Percentiles rank a stretch among this genome's conserved stretches.
Evolutionary conservation across 305 asterid genomes (phyloP).

Genomic region (Withania somnifera): DNA sequence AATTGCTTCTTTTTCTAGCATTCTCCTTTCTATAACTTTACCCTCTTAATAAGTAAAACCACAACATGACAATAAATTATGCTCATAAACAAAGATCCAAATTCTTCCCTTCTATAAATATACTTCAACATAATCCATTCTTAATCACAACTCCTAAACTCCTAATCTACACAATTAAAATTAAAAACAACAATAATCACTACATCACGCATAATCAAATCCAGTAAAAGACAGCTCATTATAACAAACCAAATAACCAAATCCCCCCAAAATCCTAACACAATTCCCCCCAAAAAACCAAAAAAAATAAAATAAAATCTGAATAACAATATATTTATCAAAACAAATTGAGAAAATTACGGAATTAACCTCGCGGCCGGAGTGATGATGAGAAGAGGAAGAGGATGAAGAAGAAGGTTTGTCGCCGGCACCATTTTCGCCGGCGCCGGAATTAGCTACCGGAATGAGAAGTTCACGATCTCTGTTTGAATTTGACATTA

Average conservation of each 20-base stretch:
- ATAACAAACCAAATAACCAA: background rate
- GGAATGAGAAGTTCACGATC: constrained; percentile 91
- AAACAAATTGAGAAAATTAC: background rate
- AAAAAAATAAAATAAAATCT: too few relatives aligned
- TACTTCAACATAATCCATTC: background rate
- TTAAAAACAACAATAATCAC: background rate
- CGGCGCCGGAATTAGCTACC: constrained; percentile 51
- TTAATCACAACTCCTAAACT: background rate
- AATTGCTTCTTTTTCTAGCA: background rate
- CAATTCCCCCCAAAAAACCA: too few relatives aligned
- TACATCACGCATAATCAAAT: background rate
- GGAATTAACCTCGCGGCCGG: constrained; percentile 62
- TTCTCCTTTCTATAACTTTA: background rate
- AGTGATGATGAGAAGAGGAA: constrained; percentile 46
- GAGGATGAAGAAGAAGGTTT: constrained; percentile 48
- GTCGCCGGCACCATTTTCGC: constrained; percentile 26
- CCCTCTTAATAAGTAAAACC: background rate
- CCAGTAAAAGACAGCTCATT: background rate
- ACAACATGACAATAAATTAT: background rate
- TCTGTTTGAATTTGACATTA: constrained; percentile 40
- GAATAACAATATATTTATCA: too few relatives aligned
- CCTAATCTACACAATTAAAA: background rate
- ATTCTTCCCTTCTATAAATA: background rate
- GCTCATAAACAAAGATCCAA: background rate
- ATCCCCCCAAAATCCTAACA: background rate